Base-by-base conservation (phyloP, 495 filamentous ascomycete species). In the Neurospora tetraspora region DNA sequence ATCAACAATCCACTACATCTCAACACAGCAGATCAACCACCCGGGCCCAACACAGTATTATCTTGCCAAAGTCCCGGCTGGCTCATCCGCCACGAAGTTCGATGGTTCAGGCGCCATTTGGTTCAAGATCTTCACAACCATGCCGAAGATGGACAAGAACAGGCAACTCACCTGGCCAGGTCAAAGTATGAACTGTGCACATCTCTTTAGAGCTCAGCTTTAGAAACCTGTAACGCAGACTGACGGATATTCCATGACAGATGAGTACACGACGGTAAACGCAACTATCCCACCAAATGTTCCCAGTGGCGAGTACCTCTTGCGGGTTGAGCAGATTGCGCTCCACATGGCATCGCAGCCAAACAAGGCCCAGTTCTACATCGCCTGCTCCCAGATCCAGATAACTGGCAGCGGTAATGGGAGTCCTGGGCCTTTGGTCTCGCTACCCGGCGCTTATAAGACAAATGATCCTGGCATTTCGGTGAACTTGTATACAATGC, bases 281-380 rank as follows among this genome's bases (percentile, higher is more conserved):
- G 81, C 86, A 37, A 86, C 78, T 20, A 83, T 87, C 72, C 86
- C 86, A 0, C 43, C 78, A 7, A 73, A 71, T 27, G 82, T 82
- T 2, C 84, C 85, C 1, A 72, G 79, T 20, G 87, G 87, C 42
- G 83, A 87, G 39, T 89, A 89, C 71, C 84, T 90, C 12, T 77
- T 89, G n/a, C 83, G 87, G 36, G 85, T 85, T 4, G 88, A 89
- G 75, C 85, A 87, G 23, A 85, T 89, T 68, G 86, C 84, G 2
- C 77, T 87, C 18, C 85, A 88, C 73, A 77, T 81, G 71, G 86
- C 85, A 8, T 76, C 71, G 10, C 45, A 23, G 45, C 45, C 45
- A 47, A 82, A 82, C 70, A 82, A 83, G 69, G 83, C 87, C 0
- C 86, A 88, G 78, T 83, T 87, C 74, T 89, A 88, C 70, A 73